A percentile compares a stretch with the other conserved stretches of the same genome.
These are phyloP conservation scores for Domatiomyces catenatus DNA, from an alignment of 2,329 filamentous ascomycete species.

Conservation along the genomic window DNA sequence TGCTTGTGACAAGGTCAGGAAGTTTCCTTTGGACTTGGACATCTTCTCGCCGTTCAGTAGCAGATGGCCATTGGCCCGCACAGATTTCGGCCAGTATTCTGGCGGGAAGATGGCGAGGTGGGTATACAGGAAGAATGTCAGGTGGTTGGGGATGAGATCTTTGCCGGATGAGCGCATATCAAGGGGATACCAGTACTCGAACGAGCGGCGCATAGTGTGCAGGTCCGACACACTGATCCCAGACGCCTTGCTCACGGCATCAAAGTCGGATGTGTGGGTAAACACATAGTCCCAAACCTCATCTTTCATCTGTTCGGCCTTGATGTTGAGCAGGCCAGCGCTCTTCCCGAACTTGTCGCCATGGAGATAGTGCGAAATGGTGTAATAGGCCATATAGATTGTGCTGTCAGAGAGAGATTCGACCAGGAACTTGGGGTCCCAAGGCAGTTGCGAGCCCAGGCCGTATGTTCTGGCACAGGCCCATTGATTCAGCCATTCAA, in stretches of 20 bases:
- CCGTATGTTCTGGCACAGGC: constrained; percentile 85
- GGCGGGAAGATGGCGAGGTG: constrained; percentile 78
- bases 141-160: constrained; percentile 81
- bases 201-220: constrained; percentile 71
- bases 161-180: constrained; percentile 82
- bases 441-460: constrained; percentile 83
- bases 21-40: constrained; percentile 95
- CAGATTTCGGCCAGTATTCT: constrained; percentile 73
- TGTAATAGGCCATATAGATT: constrained; percentile 59
- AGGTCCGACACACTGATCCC: constrained; percentile 61
- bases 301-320: constrained; percentile 76
- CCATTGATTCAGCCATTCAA: constrained; percentile 92
- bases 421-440: constrained; percentile 81
- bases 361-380: constrained; percentile 51
- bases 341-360: constrained; percentile 71
- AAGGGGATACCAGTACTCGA: constrained; percentile 93
- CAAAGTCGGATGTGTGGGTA: constrained; percentile 53
- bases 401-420: constrained; percentile 86
- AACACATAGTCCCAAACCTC: constrained; percentile 97
- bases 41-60: constrained; percentile 97
- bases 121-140: constrained; percentile 91
- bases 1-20: constrained; percentile 75
- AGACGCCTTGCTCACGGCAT: constrained; percentile 48
- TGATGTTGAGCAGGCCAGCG: constrained; percentile 52
- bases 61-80: constrained; percentile 84